These are phyloP conservation scores for Boletus tomentosulus DNA, from an alignment of 768 basidiomycete genomes.

Conservation along the genomic window DNA sequence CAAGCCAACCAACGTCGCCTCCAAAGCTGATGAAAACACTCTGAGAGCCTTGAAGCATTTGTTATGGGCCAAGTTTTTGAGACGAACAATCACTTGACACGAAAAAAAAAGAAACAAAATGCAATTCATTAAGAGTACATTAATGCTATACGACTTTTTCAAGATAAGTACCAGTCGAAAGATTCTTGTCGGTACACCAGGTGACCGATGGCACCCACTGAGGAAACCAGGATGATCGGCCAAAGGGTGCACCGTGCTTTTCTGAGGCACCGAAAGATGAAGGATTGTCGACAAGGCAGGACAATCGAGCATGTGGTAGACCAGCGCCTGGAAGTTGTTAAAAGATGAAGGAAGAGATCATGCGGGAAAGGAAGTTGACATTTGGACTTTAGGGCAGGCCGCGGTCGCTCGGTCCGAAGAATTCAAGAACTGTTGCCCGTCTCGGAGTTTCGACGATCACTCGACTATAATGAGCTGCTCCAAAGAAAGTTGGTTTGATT, in stretches of 20 bases:
- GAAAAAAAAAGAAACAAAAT: too few relatives aligned
- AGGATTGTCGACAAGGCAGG: slow-evolving; percentile 37
- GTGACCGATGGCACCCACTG: slow-evolving; percentile 56
- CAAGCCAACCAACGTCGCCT: too few relatives aligned
- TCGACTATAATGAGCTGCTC: too few relatives aligned
- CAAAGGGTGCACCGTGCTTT: slow-evolving; percentile 51
- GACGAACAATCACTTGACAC: too few relatives aligned
- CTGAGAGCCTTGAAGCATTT: too few relatives aligned
- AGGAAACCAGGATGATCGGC: slow-evolving; percentile 45
- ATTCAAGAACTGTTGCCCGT: too few relatives aligned
- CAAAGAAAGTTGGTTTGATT: too few relatives aligned
- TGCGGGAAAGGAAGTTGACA: not conserved
- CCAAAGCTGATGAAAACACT: too few relatives aligned
- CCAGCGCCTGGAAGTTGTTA: slow-evolving; percentile 58
- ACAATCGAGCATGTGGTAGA: slow-evolving; percentile 56
- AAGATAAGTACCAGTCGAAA: not conserved
- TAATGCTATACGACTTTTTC: not conserved
- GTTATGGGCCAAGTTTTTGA: too few relatives aligned
- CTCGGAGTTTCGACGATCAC: too few relatives aligned
- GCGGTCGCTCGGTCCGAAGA: too few relatives aligned
- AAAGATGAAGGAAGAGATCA: slow-evolving; percentile 45
- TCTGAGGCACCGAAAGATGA: slow-evolving; percentile 59
- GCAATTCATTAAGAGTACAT: not conserved
- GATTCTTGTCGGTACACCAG: slow-evolving; percentile 53
- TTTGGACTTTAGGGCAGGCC: slow-evolving; percentile 39